phyloP scores from a whole-genome alignment of 495 filamentous ascomycete genomes.

The Symbiotaphrina buchneri region DNA sequence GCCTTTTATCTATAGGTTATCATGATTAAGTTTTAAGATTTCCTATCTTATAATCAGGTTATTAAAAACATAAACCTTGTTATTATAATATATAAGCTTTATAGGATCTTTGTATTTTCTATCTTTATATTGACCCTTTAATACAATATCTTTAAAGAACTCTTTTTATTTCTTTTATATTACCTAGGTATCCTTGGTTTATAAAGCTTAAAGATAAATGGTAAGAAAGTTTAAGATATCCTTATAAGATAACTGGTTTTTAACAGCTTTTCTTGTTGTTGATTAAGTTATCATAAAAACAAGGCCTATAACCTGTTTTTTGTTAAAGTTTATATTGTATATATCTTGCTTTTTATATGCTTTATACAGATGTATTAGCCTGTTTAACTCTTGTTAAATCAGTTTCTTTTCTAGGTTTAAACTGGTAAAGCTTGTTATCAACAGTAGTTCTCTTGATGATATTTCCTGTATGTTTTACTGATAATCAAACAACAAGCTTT shows the following conservation, averaged over 20 bases:
- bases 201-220: no score
- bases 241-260: neutral
- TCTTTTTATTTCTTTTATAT: neutral
- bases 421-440: neutral
- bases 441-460: neutral
- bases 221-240: neutral
- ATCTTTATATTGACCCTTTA: neutral
- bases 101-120: neutral
- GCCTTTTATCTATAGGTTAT: conserved; percentile 1
- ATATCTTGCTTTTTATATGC: no score
- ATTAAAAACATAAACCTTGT: neutral
- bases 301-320: no score
- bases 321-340: no score
- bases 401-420: no score
- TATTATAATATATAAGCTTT: neutral
- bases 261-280: neutral
- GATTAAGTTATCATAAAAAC: no score
- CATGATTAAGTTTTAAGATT: neutral
- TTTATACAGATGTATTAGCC: no score
- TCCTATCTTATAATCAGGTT: neutral
- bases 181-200: neutral
- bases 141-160: neutral
- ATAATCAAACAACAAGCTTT: neutral
- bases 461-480: neutral
- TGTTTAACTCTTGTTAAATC: no score